A percentile compares a stretch with the other conserved stretches of the same genome.
These are phyloP conservation scores for Ceratobasidium sp. DNA, from an alignment of 1,284 basidiomycete species.

Conservation along the genomic window DNA sequence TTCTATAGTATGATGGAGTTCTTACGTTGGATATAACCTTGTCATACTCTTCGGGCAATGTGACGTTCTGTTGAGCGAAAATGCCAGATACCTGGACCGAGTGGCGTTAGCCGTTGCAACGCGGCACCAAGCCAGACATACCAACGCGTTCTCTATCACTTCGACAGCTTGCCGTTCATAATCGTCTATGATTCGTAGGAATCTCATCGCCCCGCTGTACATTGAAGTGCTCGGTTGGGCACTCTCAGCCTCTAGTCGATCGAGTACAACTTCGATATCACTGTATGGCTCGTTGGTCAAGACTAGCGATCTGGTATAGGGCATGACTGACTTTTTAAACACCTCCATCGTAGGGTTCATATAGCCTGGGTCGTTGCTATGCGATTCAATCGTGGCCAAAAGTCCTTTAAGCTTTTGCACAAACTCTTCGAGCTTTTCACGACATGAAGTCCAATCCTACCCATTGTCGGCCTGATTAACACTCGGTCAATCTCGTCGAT, in stretches of 20 bases:
- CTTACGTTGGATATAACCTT: conserved; percentile 6
- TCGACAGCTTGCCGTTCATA: not conserved
- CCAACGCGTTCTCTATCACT: conserved; percentile 1
- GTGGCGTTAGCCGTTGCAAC: not conserved
- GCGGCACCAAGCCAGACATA: not conserved
- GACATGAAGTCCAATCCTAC: not conserved
- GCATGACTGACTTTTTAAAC: not conserved
- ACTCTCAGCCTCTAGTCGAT: not conserved
- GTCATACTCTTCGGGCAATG: conserved; percentile 2
- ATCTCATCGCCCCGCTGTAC: not conserved
- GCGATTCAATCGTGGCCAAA: not conserved
- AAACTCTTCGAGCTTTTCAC: conserved; percentile 1
- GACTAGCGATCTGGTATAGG: not conserved
- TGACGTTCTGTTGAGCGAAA: not conserved
- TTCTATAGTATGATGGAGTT: too few species aligned
- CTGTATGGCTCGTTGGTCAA: too few species aligned
- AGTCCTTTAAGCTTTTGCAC: not conserved
- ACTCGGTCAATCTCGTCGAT: not conserved
- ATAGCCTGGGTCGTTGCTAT: not conserved
- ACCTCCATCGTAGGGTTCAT: not conserved
- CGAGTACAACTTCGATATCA: not conserved
- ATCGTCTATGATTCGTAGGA: not conserved
- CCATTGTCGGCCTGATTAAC: not conserved
- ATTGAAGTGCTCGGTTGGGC: not conserved
- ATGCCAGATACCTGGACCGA: not conserved